Percentiles rank a stretch among this genome's conserved stretches.
phyloP scores from a whole-genome alignment of 352 stramenopile genomes.

The Globisporangium barbulae region DNA sequence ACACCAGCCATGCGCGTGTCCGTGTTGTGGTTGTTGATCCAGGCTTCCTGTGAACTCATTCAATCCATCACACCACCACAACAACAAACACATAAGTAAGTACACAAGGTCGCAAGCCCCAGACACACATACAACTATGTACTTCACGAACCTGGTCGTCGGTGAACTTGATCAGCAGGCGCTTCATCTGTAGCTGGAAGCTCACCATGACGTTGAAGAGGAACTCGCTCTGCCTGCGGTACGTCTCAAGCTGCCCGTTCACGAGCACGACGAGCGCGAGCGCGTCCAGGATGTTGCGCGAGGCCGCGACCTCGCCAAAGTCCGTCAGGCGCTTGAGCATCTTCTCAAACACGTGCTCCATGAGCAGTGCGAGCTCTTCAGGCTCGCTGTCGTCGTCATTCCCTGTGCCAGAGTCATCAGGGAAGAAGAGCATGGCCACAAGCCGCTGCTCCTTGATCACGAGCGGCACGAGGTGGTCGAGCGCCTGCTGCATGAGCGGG shows the following conservation, averaged over 20 bases:
- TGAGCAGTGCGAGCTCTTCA: conserved; percentile 50
- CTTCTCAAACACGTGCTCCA: conserved; percentile 76
- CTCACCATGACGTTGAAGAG: conserved; percentile 67
- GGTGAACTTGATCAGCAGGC: conserved; percentile 73
- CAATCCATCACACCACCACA: too few species aligned
- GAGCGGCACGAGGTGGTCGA: conserved; percentile 64
- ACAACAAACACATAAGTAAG: background rate
- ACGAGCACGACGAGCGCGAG: conserved; percentile 57
- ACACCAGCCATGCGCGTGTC: conserved; percentile 75
- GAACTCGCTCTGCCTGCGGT: conserved; percentile 53
- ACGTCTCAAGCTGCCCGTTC: conserved; percentile 36
- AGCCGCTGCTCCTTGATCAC: conserved; percentile 47
- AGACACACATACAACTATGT: background rate
- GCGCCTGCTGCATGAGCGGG: conserved; percentile 59
- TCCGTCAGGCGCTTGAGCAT: conserved; percentile 63
- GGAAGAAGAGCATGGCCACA: conserved; percentile 46
- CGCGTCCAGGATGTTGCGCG: conserved; percentile 63
- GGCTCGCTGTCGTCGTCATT: conserved; percentile 16
- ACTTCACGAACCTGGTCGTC: conserved; percentile 48
- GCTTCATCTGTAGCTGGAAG: conserved; percentile 80
- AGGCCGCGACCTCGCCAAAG: conserved; percentile 58
- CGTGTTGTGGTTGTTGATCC: conserved; percentile 60
- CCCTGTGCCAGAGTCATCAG: conserved; percentile 9
- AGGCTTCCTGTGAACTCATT: too few species aligned
- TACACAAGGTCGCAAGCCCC: background rate